Evolutionary conservation across 768 basidiomycete species (phyloP), one percentile per base, ranked within the genome.

Genomic region (Trametes gibbosa): DNA sequence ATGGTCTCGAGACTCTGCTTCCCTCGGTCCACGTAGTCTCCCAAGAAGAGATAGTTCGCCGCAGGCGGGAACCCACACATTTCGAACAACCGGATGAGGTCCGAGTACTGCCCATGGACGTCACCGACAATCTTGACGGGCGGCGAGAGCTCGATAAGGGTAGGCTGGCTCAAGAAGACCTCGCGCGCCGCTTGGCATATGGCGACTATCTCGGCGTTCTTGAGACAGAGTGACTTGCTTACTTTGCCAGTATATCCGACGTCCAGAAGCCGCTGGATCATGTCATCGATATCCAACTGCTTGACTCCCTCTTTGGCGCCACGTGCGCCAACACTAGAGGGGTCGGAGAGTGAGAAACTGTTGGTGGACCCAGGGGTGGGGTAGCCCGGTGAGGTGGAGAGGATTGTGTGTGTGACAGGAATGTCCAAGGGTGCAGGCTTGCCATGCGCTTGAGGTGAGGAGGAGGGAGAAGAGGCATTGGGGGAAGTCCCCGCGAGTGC

Each of bases 51-150:
- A 74, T 98, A 99, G 71, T 98, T 98, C 66, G 95, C 89, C 5
- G 89, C 82, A 5, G 97, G 97, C 25, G 97, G 97, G 74, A 98
- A 99, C 23, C 97, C 97, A 71, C 97, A 98, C 96, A 98, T 98
- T 75, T 98, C 97, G 68, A 99, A 99, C 46, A 99, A 76, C 53
- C 97, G 89, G 68, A 98, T 98, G 68, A 99, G 86, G 80, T 99
- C 97, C 50, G 92, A 92, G 74, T 98, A 99, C 77, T 99, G 97
- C 7, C 97, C 97, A 69, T 99, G 97, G 6, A 98, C 95, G 74
- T 99, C 97, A 25, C 97, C 97, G 17, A 98, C 97, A 63, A 99
- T 98, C 82, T 98, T 99, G 66, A 99, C 97, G 25, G 97, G 96
- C 9, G 97, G 97, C 5, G 90, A 92, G 50, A 99, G 83, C 74